Percentiles rank a stretch among this genome's conserved stretches.
Evolutionary conservation across 129 eudicot genomes (phyloP).

Genomic region (Chrysanthemum makinoi): DNA sequence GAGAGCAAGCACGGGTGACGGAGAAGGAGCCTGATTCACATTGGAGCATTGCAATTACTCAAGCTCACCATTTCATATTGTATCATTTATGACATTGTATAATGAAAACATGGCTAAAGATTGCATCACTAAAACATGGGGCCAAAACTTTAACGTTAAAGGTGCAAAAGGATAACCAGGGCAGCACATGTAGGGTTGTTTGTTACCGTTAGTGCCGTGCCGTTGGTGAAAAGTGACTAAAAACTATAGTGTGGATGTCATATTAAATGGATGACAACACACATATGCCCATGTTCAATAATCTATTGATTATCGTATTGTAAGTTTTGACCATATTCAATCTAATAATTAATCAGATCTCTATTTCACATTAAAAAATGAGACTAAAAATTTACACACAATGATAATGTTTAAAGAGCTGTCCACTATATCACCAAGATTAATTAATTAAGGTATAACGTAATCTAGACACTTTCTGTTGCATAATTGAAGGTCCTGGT

Average conservation of each 20-base stretch:
- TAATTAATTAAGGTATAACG: too few relatives aligned
- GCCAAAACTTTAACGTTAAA: background rate
- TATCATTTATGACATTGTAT: background rate
- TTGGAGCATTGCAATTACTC: background rate
- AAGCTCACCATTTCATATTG: background rate
- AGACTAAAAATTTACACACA: too few relatives aligned
- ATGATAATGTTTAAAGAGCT: too few relatives aligned
- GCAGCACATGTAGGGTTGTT: conserved; percentile 28
- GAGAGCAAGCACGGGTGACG: conserved; percentile 1
- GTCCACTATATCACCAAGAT: too few relatives aligned
- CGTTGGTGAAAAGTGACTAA: conserved; percentile 10
- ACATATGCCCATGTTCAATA: background rate
- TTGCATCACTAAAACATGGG: background rate
- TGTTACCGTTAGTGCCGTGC: conserved; percentile 25
- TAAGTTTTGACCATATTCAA: background rate
- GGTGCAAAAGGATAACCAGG: conserved; percentile 12
- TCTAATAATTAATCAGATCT: too few relatives aligned
- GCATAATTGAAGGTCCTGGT: too few relatives aligned
- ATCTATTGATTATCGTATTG: background rate
- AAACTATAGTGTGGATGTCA: background rate
- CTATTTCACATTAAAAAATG: too few relatives aligned
- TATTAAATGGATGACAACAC: conserved; percentile 9
- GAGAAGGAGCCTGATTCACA: conserved; percentile 20
- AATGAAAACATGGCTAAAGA: background rate
- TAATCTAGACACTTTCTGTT: too few relatives aligned